Conservation (phyloP, 2,329 filamentous ascomycete genomes). For the Plenodomus tracheiphilus region DNA sequence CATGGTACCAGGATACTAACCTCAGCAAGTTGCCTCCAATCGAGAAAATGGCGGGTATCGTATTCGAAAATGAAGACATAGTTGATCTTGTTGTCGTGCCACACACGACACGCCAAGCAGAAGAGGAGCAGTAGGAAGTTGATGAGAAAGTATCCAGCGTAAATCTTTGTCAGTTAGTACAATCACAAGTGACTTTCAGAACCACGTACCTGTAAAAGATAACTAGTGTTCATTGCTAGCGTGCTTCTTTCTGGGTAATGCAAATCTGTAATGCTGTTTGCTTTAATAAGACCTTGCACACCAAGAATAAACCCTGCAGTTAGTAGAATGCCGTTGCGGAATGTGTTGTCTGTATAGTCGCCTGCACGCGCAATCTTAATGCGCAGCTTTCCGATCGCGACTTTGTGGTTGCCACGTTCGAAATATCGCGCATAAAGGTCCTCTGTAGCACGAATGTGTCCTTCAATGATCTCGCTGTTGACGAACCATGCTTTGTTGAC, state of each 20-base stretch:
- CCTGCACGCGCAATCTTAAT: slow-evolving; percentile 65
- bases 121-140: slow-evolving; percentile 82
- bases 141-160: slow-evolving; percentile 88
- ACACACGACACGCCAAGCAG: slow-evolving; percentile 80
- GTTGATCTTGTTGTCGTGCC: slow-evolving; percentile 85
- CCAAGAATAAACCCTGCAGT: slow-evolving; percentile 50
- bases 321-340: slow-evolving; percentile 58
- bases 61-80: slow-evolving; percentile 98
- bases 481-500: slow-evolving; percentile 92
- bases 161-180: slow-evolving; percentile 63
- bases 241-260: slow-evolving; percentile 11
- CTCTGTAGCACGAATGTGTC: slow-evolving; percentile 78
- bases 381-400: slow-evolving; percentile 84
- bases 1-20: slow-evolving; percentile 40
- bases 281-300: slow-evolving; percentile 50
- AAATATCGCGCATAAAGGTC: slow-evolving; percentile 95
- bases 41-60: slow-evolving; percentile 79
- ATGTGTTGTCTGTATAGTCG: slow-evolving; percentile 62
- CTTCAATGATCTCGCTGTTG: slow-evolving; percentile 80
- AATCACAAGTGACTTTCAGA: slow-evolving; percentile 58
- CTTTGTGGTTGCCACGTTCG: slow-evolving; percentile 88
- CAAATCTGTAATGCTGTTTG: slow-evolving; percentile 30
- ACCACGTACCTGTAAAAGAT: slow-evolving; percentile 63
- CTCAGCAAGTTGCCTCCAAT: slow-evolving; percentile 87
- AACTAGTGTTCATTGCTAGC: slow-evolving; percentile 43